Evolutionary conservation across 2,329 filamentous ascomycete genomes (phyloP), one percentile per base, ranked within the genome.

Genomic region (Stachybotrys chlorohalonatus): DNA sequence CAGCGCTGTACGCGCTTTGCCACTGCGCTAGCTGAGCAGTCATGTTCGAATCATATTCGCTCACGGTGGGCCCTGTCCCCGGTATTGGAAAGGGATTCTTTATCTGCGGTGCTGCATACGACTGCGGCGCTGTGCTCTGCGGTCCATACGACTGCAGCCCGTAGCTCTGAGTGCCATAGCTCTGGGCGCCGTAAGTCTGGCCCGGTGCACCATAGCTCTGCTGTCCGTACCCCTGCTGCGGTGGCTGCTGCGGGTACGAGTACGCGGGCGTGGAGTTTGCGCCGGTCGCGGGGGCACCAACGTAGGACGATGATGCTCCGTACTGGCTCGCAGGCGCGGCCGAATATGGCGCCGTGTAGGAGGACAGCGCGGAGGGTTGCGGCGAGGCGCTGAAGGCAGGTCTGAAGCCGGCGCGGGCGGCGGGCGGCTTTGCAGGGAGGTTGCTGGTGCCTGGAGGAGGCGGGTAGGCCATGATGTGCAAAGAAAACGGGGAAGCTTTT

Each of bases 1-100:
- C 61, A 46, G 69, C 61, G 42, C 68, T 66, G 70, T 96, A 96
- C 31, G 91, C 90, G 70, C 87, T 93, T 71, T 95, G 91, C 90
- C 93, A 96, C 70, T 95, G 89, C 51, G 92, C 91, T 58, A 96
- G 92, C 70, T 95, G 90, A 32, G 90, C 90, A 55, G 94, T 90
- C 75, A 90, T 87, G 62, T 96, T 90, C 3, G 90, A 84, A 64
- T 96, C 81, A 66, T 78, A 82, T 59, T 78, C 76, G 59, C 68
- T 72, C 57, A 62, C 63, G 54, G 63, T 68, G 59, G 65, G 68
- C 57, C 76, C 36, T 7, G 50, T 30, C 5, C 50, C 77, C 24
- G 87, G 85, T 13, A 80, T 78, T 11, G 85, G 85, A 66, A 95
- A 96, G 0, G 92, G 89, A 67, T 95, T 95, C 57, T 82, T 79